phyloP scores from a whole-genome alignment of 306 rosid species.

The Spatholobus suberectus region DNA sequence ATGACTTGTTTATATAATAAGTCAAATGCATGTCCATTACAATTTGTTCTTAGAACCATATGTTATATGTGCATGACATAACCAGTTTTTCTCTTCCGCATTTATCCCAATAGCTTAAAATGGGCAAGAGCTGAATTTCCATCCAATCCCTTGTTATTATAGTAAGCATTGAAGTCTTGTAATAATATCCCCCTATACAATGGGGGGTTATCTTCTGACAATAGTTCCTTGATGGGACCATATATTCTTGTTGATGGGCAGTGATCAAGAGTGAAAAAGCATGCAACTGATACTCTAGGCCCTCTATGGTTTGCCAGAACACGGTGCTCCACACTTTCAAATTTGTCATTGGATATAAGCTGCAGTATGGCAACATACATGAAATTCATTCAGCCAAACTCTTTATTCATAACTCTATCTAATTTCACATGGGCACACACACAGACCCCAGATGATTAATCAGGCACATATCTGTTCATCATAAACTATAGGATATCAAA shows the following conservation, averaged over 20 bases:
- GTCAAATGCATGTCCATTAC: not conserved
- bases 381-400: not conserved
- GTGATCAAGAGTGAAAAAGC: slow-evolving; percentile 48
- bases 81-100: not conserved
- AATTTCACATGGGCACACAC: not conserved
- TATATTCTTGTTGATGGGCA: slow-evolving; percentile 35
- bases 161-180: slow-evolving; percentile 40
- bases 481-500: too few relatives aligned
- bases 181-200: slow-evolving; percentile 41
- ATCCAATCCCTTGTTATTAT: slow-evolving; percentile 48
- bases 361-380: slow-evolving; percentile 18
- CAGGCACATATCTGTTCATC: too few relatives aligned
- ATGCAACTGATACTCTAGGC: slow-evolving; percentile 50
- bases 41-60: not conserved
- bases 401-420: not conserved
- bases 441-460: too few relatives aligned
- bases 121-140: slow-evolving; percentile 46
- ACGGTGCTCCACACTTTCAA: slow-evolving; percentile 55
- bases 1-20: not conserved
- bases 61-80: not conserved
- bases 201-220: slow-evolving; percentile 51
- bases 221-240: slow-evolving; percentile 56
- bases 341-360: slow-evolving; percentile 56
- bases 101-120: slow-evolving; percentile 26
- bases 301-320: slow-evolving; percentile 48